These are phyloP conservation scores for Neophaeococcomyces mojaviensis DNA, from an alignment of 2,329 filamentous ascomycete genomes.

Conservation along the genomic window DNA sequence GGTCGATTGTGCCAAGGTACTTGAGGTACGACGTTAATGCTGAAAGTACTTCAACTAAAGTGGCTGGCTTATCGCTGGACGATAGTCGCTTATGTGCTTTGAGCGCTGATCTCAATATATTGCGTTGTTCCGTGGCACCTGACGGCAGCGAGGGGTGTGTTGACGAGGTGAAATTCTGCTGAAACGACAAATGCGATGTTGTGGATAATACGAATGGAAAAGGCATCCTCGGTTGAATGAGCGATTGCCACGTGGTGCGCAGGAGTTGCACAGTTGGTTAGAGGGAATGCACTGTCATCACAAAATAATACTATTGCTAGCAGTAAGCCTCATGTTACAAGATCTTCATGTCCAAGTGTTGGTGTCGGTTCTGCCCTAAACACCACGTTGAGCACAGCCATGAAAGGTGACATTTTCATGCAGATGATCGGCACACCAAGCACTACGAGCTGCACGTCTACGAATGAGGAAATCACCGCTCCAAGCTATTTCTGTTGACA, in stretches of 20 bases:
- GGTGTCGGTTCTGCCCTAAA: too few species aligned
- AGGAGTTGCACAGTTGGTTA: not conserved
- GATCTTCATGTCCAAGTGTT: too few species aligned
- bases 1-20: conserved; percentile 70
- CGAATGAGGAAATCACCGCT: not conserved
- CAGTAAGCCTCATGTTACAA: too few species aligned
- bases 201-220: conserved; percentile 84
- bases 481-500: not conserved
- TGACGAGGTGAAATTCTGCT: conserved; percentile 65
- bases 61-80: conserved; percentile 58
- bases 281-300: not conserved
- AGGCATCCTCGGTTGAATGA: conserved; percentile 57
- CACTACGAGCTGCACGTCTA: too few species aligned
- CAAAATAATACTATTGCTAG: not conserved
- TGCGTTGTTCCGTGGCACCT: conserved; percentile 72
- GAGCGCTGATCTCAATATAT: conserved; percentile 71
- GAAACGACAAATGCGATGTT: conserved; percentile 78
- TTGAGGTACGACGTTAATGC: conserved; percentile 72
- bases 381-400: too few species aligned
- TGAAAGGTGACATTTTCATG: not conserved
- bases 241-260: not conserved
- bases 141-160: conserved; percentile 86
- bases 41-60: conserved; percentile 62
- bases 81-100: conserved; percentile 88
- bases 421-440: not conserved